Conservation (phyloP, 208 protist genomes). For the Acanthamoeba triangularis region DNA sequence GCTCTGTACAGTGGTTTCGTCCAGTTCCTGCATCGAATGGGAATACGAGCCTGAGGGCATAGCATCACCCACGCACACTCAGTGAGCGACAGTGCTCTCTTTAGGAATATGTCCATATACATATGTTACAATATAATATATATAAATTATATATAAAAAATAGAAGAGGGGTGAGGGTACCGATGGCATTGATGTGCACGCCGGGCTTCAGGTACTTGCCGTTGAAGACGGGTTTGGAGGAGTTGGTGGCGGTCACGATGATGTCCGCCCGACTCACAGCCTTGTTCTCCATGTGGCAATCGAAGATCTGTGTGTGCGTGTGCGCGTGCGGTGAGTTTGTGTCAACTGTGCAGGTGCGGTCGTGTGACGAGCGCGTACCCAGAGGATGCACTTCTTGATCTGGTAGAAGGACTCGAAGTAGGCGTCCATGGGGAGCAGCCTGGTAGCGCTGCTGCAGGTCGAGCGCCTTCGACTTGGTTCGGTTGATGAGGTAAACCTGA, state of each 20-base stretch:
- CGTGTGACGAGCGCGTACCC: neutral
- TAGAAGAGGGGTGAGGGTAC: neutral
- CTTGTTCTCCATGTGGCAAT: constrained; percentile 79
- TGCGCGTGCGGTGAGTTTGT: neutral
- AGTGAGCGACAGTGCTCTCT: neutral
- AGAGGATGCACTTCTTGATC: constrained; percentile 73
- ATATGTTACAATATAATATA: neutral
- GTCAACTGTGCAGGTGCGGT: neutral
- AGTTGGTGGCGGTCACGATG: constrained; percentile 81
- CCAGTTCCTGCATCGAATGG: constrained; percentile 75
- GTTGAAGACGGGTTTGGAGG: constrained; percentile 72
- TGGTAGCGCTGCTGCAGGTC: constrained; percentile 12
- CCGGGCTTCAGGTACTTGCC: constrained; percentile 75
- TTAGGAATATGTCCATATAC: too few species aligned
- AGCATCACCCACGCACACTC: neutral
- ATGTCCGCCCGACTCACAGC: constrained; percentile 75
- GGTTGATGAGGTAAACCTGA: constrained; percentile 66
- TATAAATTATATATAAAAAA: too few species aligned
- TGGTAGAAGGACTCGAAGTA: constrained; percentile 79
- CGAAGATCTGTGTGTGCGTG: constrained; percentile 62
- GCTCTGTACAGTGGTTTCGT: constrained; percentile 45
- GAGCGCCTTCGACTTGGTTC: constrained; percentile 24
- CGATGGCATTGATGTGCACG: constrained; percentile 78
- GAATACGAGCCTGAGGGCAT: neutral
- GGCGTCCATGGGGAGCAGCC: neutral